These are phyloP conservation scores for Antrodiella citrinella DNA, from an alignment of 768 basidiomycete species.

Conservation along the genomic window DNA sequence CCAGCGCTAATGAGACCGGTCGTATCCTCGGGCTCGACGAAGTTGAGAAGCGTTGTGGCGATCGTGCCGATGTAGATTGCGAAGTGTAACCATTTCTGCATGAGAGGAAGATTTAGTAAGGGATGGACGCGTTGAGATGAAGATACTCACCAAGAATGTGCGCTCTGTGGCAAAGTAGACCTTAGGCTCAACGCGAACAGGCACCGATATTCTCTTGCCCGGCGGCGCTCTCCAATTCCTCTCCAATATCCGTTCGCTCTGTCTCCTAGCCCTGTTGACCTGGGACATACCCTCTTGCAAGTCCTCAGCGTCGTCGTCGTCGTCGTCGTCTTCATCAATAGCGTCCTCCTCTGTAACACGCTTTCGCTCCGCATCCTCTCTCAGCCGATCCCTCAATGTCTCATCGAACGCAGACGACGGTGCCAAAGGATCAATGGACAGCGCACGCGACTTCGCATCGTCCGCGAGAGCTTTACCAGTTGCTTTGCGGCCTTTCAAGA, in stretches of 20 bases:
- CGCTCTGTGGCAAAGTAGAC: constrained; percentile 95
- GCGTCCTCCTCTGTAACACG: constrained; percentile 13
- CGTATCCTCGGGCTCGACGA: constrained; percentile 62
- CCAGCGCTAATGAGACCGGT: constrained; percentile 80
- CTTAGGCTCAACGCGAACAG: constrained; percentile 96
- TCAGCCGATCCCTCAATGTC: constrained; percentile 63
- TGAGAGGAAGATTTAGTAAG: not conserved
- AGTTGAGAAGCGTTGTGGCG: constrained; percentile 86
- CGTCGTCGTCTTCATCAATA: constrained; percentile 34
- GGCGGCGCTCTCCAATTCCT: constrained; percentile 70
- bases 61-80: constrained; percentile 84
- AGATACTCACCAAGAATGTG: constrained; percentile 75
- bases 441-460: constrained; percentile 17
- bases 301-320: constrained; percentile 26
- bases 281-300: constrained; percentile 26
- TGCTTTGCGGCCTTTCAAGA: constrained; percentile 22
- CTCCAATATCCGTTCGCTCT: constrained; percentile 44
- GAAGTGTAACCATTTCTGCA: constrained; percentile 86
- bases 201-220: constrained; percentile 87
- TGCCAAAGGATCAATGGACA: constrained; percentile 84
- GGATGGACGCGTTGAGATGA: not conserved
- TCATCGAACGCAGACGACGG: constrained; percentile 80
- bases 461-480: constrained; percentile 13
- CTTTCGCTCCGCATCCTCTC: constrained; percentile 16
- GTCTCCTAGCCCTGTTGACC: constrained; percentile 6